Conservation (phyloP, 257 asterid genomes). For the Mentha longifolia region DNA sequence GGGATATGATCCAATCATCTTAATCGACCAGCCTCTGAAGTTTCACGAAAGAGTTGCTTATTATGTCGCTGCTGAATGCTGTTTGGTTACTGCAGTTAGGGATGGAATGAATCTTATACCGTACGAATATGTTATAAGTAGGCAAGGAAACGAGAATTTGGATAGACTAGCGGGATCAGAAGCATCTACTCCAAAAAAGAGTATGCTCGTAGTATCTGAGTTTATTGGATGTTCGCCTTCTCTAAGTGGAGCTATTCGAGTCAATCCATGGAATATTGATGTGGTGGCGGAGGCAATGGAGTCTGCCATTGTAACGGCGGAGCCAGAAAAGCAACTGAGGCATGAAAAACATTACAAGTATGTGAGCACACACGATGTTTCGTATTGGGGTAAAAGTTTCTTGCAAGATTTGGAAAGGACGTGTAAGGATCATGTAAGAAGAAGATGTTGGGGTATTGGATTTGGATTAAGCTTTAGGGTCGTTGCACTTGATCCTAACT, state of each 20-base stretch:
- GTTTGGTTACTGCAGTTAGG: constrained; percentile 91
- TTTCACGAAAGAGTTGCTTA: constrained; percentile 80
- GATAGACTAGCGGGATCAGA: constrained; percentile 59
- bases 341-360: constrained; percentile 88
- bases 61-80: constrained; percentile 79
- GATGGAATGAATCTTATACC: constrained; percentile 97
- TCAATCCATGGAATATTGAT: constrained; percentile 88
- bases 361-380: constrained; percentile 88
- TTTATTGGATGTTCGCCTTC: constrained; percentile 92
- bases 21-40: constrained; percentile 72
- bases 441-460: constrained; percentile 95
- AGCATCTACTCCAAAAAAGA: constrained; percentile 53
- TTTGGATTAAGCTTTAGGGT: constrained; percentile 86
- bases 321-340: constrained; percentile 80
- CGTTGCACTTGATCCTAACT: constrained; percentile 82
- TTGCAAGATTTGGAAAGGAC: constrained; percentile 81
- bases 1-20: constrained; percentile 74
- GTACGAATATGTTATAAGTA: constrained; percentile 73
- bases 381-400: constrained; percentile 92
- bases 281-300: constrained; percentile 90
- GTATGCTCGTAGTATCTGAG: constrained; percentile 89
- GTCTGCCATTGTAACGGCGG: constrained; percentile 71
- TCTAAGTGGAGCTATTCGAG: constrained; percentile 84
- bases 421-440: constrained; percentile 73
- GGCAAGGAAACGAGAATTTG: constrained; percentile 72